Evolutionary conservation across 176 grass and related monocot genomes (phyloP), one percentile per base, ranked within the genome.

Genomic region (Rhynchospora breviuscula): DNA sequence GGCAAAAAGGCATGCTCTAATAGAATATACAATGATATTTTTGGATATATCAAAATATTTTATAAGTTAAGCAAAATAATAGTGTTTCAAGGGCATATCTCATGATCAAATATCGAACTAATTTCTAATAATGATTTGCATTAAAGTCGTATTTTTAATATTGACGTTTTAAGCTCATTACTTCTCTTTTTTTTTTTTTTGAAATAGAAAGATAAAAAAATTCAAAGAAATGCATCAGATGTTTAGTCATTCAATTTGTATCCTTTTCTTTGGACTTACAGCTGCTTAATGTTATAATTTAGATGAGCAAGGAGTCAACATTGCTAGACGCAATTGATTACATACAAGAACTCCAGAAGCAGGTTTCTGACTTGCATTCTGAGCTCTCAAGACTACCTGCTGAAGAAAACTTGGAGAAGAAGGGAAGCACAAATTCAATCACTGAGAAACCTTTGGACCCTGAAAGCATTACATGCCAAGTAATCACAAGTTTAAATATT

Each of bases 271-370:
- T 62, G 4, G 33, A 63, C 12, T 64, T 35, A 47, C 49, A 49
- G 25, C 3, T 18, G 52, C 22, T 17, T 25, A 45, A 11, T 47
- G 8, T 66, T 79, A 1, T 82, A 70, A 83, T 82, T 18, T 78
- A 99, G 96, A 95, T 99, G 96, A 95, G 93, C 83, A 99, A 95
- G 85, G 96, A 95, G 61, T 90, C 89, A 25, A 93, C 96, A 15
- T 82, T 99, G 47, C 76, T 87, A 0, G 96, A 95, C 21, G 96
- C 96, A 1, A 93, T 99, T n/a, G 89, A 93, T 23, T 83, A 90
- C 63, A 99, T 99, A 83, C 88, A 89, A 80, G 85, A 90, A 35
- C 89, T 99, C 33, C 89, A 95, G 85, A 94, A 93, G 69, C 82
- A 95, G 75, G 87, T 89, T 31, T 79, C 76, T 43, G 91, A 99